These are phyloP conservation scores for Peribolospora kevripleyi DNA, from an alignment of 768 basidiomycete genomes.

Conservation along the genomic window DNA sequence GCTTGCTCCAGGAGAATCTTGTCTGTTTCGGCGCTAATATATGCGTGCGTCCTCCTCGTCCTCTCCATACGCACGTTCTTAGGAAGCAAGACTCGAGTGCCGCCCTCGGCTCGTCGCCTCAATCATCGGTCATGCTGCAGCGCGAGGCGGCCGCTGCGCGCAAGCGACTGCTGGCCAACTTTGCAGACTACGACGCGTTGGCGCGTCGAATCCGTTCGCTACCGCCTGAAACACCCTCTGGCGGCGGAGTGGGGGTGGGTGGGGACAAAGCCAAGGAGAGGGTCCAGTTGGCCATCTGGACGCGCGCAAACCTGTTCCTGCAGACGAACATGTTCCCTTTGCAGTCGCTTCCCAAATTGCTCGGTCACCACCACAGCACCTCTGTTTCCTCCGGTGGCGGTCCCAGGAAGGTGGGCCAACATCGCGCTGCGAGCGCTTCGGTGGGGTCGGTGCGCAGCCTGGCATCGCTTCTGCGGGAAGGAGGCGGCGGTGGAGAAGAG, in stretches of 20 bases:
- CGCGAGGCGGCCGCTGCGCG: constrained; percentile 40
- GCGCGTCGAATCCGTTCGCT: constrained; percentile 60
- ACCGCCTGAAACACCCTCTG: constrained; percentile 25
- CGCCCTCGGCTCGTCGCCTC: constrained; percentile 24
- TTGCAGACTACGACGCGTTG: constrained; percentile 68
- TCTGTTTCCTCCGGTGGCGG: no score
- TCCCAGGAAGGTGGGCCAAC: no score
- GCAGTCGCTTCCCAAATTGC: constrained; percentile 20
- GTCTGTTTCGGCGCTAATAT: not conserved
- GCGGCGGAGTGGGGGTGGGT: constrained; percentile 14
- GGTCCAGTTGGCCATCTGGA: constrained; percentile 56
- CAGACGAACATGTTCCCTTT: constrained; percentile 76
- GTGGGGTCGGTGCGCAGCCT: no score
- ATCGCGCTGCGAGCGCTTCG: no score
- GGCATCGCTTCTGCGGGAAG: constrained; percentile 7
- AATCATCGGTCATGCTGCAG: constrained; percentile 9
- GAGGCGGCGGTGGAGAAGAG: constrained; percentile 1
- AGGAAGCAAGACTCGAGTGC: constrained; percentile 26
- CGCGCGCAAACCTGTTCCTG: constrained; percentile 52
- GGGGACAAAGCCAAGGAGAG: constrained; percentile 49
- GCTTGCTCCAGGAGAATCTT: not conserved
- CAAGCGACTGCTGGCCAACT: constrained; percentile 59
- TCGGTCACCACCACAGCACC: no score
- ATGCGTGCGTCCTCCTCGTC: constrained; percentile 18
- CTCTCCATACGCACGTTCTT: not conserved